A percentile compares a stretch with the other conserved stretches of the same genome.
These are phyloP conservation scores for Apiospora marii DNA, from an alignment of 2,329 filamentous ascomycete species.

Conservation along the genomic window DNA sequence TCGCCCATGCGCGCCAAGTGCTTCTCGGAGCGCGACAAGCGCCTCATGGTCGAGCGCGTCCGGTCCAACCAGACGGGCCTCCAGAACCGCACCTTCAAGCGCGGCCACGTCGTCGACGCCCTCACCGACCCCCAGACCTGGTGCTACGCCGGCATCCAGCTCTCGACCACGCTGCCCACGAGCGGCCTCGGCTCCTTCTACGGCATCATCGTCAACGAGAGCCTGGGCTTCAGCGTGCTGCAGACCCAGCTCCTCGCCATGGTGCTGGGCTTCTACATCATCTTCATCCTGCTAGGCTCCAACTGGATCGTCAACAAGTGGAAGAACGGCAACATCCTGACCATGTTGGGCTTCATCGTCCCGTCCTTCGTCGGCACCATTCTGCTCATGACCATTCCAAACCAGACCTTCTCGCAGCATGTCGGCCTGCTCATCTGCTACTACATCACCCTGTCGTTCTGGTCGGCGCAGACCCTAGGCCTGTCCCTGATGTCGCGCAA, in stretches of 20 bases:
- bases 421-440: slow-evolving; percentile 75
- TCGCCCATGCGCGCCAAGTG: slow-evolving; percentile 76
- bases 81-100: slow-evolving; percentile 61
- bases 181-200: slow-evolving; percentile 77
- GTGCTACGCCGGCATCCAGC: slow-evolving; percentile 69
- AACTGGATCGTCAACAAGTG: slow-evolving; percentile 74
- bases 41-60: slow-evolving; percentile 67
- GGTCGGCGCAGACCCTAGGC: slow-evolving; percentile 73
- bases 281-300: slow-evolving; percentile 71
- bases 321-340: slow-evolving; percentile 66
- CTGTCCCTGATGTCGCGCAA: slow-evolving; percentile 75
- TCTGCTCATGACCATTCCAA: slow-evolving; percentile 73
- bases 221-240: slow-evolving; percentile 70
- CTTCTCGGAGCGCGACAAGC: slow-evolving; percentile 71
- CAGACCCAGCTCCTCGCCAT: slow-evolving; percentile 78
- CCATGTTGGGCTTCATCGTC: slow-evolving; percentile 71
- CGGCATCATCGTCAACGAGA: slow-evolving; percentile 73
- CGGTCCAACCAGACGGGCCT: slow-evolving; percentile 68
- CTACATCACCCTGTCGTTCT: slow-evolving; percentile 81
- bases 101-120: slow-evolving; percentile 56
- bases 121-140: slow-evolving; percentile 72
- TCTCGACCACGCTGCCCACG: slow-evolving; percentile 78
- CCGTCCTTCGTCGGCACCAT: slow-evolving; percentile 78
- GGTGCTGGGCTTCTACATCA: slow-evolving; percentile 78
- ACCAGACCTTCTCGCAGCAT: slow-evolving; percentile 63